These are phyloP conservation scores for Escovopsis weberi DNA, from an alignment of 2,329 filamentous ascomycete genomes.

Conservation along the genomic window DNA sequence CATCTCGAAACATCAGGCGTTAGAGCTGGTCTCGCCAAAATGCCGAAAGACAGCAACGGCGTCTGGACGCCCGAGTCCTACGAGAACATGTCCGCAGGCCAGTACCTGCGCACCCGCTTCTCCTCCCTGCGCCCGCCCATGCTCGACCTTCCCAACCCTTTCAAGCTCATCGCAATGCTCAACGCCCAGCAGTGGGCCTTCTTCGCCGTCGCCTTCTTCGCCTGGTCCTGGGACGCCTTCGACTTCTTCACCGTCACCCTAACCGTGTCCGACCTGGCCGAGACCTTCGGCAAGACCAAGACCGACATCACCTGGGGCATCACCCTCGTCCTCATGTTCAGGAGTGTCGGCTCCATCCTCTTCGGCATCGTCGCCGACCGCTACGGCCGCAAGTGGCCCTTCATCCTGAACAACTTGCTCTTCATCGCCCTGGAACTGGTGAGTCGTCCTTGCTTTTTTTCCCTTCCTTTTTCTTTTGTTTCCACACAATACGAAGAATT, in stretches of 20 bases:
- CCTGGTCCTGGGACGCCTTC: slow-evolving; percentile 50
- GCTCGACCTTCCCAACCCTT: slow-evolving; percentile 37
- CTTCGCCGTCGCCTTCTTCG: slow-evolving; percentile 38
- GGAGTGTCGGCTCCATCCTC: slow-evolving; percentile 37
- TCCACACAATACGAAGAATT: background rate
- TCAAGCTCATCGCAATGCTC: slow-evolving; percentile 33
- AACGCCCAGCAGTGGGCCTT: slow-evolving; percentile 38
- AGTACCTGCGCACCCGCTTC: slow-evolving; percentile 38
- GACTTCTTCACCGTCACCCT: slow-evolving; percentile 54
- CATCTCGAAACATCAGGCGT: background rate
- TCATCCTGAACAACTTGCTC: slow-evolving; percentile 60
- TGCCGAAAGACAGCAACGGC: slow-evolving; percentile 10
- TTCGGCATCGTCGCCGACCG: slow-evolving; percentile 42
- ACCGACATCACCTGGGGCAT: slow-evolving; percentile 51
- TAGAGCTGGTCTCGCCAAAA: background rate
- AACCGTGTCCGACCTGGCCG: slow-evolving; percentile 37
- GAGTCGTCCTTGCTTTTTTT: slow-evolving; percentile 11
- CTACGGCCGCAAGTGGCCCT: slow-evolving; percentile 54
- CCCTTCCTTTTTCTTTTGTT: background rate
- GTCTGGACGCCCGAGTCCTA: slow-evolving; percentile 25
- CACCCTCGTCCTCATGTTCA: slow-evolving; percentile 47
- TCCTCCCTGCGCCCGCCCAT: slow-evolving; percentile 43
- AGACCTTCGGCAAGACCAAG: slow-evolving; percentile 37
- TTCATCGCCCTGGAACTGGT: slow-evolving; percentile 60
- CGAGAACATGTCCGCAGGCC: slow-evolving; percentile 31